A percentile compares a stretch with the other conserved stretches of the same genome.
Evolutionary conservation across 2,329 filamentous ascomycete species (phyloP).

Genomic region (Monosporascus sp.): DNA sequence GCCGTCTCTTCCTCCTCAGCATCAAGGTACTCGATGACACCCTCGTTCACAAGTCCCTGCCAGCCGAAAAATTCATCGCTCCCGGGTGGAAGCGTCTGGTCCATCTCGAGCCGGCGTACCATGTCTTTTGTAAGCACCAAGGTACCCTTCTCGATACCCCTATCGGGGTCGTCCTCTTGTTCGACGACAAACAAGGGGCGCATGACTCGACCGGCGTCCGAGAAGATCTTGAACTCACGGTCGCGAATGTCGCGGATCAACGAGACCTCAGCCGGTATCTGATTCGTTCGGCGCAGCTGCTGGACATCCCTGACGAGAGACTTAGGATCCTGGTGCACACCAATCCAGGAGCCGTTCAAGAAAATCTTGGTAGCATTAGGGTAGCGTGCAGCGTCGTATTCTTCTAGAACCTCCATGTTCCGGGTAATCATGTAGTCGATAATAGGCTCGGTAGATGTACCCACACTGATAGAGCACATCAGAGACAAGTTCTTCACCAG

Average conservation of each 20-base stretch:
- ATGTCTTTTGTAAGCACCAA: conserved; percentile 80
- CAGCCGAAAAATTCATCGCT: conserved; percentile 69
- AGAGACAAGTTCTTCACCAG: conserved; percentile 95
- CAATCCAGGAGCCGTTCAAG: conserved; percentile 97
- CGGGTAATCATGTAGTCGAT: conserved; percentile 93
- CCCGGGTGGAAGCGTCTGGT: conserved; percentile 59
- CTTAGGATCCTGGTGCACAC: conserved; percentile 84
- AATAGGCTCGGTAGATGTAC: conserved; percentile 83
- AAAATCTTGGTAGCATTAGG: conserved; percentile 97
- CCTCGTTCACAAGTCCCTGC: conserved; percentile 76
- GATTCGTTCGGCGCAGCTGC: conserved; percentile 70
- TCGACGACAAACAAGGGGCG: conserved; percentile 91
- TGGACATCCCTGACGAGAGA: conserved; percentile 76
- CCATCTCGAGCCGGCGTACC: conserved; percentile 68
- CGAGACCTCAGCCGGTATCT: conserved; percentile 88
- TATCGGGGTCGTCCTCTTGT: conserved; percentile 72
- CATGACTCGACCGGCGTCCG: conserved; percentile 92
- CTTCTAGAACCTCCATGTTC: conserved; percentile 94
- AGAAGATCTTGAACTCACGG: conserved; percentile 97
- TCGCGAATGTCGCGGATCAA: conserved; percentile 95
- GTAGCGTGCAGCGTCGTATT: conserved; percentile 80
- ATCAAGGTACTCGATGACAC: conserved; percentile 92
- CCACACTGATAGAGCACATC: conserved; percentile 98
- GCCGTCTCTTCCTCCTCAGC: conserved; percentile 97
- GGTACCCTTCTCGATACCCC: conserved; percentile 53